A percentile compares a stretch with the other conserved stretches of the same genome.
Conservation (phyloP, 108 stramenopile species). For the Conticribra weissflogii region DNA sequence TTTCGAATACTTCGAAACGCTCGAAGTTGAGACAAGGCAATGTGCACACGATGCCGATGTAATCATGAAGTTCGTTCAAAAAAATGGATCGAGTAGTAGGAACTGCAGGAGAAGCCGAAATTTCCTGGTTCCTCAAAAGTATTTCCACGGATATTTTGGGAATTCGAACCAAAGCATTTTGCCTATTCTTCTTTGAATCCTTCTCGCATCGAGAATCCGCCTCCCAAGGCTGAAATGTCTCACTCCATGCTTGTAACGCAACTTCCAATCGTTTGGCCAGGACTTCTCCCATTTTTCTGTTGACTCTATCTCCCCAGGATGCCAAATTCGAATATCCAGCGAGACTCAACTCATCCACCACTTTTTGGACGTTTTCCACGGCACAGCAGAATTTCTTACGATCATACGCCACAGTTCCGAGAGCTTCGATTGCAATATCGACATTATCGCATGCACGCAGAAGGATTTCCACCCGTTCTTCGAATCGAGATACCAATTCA, state of each 20-base stretch:
- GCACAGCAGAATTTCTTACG: slow-evolving; percentile 57
- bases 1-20: slow-evolving; percentile 92
- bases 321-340: slow-evolving; percentile 79
- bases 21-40: slow-evolving; percentile 84
- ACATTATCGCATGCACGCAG: slow-evolving; percentile 74
- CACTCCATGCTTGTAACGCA: slow-evolving; percentile 73
- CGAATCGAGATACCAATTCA: slow-evolving; percentile 83
- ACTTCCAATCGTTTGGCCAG: slow-evolving; percentile 67
- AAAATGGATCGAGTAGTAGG: slow-evolving; percentile 72
- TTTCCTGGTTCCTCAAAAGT: slow-evolving; percentile 83
- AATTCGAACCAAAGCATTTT: slow-evolving; percentile 32
- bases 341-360: slow-evolving; percentile 89
- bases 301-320: slow-evolving; percentile 74
- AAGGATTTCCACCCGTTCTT: slow-evolving; percentile 84
- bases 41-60: slow-evolving; percentile 81
- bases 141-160: slow-evolving; percentile 77
- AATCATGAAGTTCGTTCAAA: slow-evolving; percentile 80
- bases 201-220: not conserved
- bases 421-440: slow-evolving; percentile 52
- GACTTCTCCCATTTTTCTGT: slow-evolving; percentile 65
- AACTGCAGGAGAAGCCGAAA: slow-evolving; percentile 76
- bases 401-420: slow-evolving; percentile 71
- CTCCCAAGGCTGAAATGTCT: slow-evolving; percentile 41
- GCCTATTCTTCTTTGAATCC: slow-evolving; percentile 25
- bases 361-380: slow-evolving; percentile 84